Conservation (phyloP, 106 monocot species). For the Dioscorea alata region DNA sequence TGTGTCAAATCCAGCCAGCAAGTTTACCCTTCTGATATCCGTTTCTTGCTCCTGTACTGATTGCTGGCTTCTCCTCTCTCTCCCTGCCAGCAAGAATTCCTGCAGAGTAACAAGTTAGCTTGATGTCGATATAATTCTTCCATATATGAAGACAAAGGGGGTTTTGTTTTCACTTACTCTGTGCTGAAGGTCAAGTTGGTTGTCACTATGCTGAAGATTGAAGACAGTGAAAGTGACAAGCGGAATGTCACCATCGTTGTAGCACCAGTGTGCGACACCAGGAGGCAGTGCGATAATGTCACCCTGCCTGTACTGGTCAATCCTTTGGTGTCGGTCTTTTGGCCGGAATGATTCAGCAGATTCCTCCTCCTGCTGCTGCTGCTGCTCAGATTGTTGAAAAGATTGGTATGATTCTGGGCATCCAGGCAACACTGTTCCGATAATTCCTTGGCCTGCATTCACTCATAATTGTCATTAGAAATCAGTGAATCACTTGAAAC, state of each 20-base stretch:
- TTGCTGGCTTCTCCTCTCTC: not conserved
- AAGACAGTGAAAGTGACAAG: not conserved
- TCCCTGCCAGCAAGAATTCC: conserved; percentile 20
- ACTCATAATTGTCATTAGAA: not conserved
- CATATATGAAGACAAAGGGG: not conserved
- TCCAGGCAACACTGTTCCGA: conserved; percentile 21
- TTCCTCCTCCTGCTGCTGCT: not conserved
- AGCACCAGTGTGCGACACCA: not conserved
- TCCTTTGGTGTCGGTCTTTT: conserved; percentile 53
- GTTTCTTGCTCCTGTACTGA: not conserved
- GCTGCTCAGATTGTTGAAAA: not conserved
- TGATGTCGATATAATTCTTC: not conserved
- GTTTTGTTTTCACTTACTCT: conserved; percentile 17
- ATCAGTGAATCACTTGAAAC: no score
- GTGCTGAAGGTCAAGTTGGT: conserved; percentile 50
- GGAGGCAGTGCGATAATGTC: conserved; percentile 41
- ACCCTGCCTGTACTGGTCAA: conserved; percentile 38
- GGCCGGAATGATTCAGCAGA: not conserved
- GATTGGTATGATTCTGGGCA: conserved; percentile 39
- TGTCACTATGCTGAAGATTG: conserved; percentile 38
- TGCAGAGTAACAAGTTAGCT: not conserved
- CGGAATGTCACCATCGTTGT: conserved; percentile 1
- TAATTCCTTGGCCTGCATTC: conserved; percentile 25
- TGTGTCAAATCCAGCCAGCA: conserved; percentile 13
- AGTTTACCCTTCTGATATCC: not conserved